Evolutionary conservation across 2,329 filamentous ascomycete species (phyloP).

Genomic region (Blastomyces parvus): DNA sequence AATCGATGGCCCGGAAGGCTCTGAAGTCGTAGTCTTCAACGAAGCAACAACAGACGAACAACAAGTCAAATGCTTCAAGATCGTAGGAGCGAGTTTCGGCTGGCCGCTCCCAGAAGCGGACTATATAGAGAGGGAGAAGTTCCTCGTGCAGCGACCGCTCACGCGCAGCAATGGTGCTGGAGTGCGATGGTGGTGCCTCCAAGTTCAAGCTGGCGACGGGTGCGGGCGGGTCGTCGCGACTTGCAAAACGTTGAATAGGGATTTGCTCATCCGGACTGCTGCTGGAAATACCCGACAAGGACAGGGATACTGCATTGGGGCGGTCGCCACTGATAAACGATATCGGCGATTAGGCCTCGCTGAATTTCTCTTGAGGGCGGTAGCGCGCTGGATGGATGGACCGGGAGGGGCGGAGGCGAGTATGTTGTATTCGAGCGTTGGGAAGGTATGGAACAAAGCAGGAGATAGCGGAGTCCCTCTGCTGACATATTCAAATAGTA

Average conservation of each 20-base stretch:
- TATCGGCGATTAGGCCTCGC: conserved; percentile 1
- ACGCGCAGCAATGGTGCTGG: not conserved
- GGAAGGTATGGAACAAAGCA: not conserved
- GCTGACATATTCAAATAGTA: not conserved
- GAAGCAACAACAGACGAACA: not conserved
- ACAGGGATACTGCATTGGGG: not conserved
- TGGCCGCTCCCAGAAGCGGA: not conserved
- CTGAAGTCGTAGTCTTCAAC: not conserved
- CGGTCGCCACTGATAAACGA: conserved; percentile 3
- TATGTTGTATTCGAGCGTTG: not conserved
- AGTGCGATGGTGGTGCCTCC: not conserved
- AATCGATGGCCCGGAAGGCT: not conserved
- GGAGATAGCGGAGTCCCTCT: not conserved
- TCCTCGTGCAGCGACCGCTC: not conserved
- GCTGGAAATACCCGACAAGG: not conserved
- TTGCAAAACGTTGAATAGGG: conserved; percentile 4
- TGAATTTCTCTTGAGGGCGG: not conserved
- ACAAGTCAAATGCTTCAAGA: not conserved
- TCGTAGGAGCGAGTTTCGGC: not conserved
- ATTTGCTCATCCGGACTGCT: not conserved
- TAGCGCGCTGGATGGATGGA: not conserved
- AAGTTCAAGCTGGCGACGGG: not conserved
- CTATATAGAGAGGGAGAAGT: conserved; percentile 1
- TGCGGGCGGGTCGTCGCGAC: not conserved
- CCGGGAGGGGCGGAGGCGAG: not conserved